Percentiles rank a stretch among this genome's conserved stretches.
phyloP scores from a whole-genome alignment of 1,284 basidiomycete species.

The Tremellales sp. region DNA sequence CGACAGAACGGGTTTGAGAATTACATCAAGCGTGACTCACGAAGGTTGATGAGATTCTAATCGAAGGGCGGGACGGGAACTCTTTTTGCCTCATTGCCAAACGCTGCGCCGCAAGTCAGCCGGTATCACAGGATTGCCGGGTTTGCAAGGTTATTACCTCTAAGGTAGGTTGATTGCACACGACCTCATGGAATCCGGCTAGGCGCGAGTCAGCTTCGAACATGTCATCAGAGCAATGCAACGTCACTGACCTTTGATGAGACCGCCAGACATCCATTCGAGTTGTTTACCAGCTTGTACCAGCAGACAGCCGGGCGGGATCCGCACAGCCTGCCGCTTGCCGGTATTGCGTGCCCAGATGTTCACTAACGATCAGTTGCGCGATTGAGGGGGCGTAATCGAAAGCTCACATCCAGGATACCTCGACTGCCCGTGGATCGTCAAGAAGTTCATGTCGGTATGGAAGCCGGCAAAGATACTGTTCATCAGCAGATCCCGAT shows the following conservation, averaged over 20 bases:
- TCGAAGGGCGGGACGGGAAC: constrained; percentile 69
- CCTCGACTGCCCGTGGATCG: constrained; percentile 79
- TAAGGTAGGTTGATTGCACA: constrained; percentile 73
- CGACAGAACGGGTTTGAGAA: neutral
- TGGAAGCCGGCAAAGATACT: constrained; percentile 89
- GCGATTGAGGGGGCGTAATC: neutral
- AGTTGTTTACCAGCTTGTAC: constrained; percentile 89
- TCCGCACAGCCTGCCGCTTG: constrained; percentile 75
- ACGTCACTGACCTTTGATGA: constrained; percentile 60
- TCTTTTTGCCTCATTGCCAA: constrained; percentile 57
- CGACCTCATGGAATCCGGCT: constrained; percentile 86
- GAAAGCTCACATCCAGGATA: constrained; percentile 40
- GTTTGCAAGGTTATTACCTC: constrained; percentile 50
- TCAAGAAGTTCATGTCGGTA: constrained; percentile 55
- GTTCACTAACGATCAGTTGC: constrained; percentile 48
- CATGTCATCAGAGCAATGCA: neutral
- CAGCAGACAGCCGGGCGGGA: constrained; percentile 59
- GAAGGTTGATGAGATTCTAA: constrained; percentile 87
- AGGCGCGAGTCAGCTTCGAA: neutral
- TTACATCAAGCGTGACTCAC: constrained; percentile 20
- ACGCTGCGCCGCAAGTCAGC: neutral
- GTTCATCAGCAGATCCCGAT: constrained; percentile 25
- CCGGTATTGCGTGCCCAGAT: constrained; percentile 90
- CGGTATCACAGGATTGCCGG: neutral
- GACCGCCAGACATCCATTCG: constrained; percentile 78